A percentile compares a stretch with the other conserved stretches of the same genome.
Evolutionary conservation across 1,284 basidiomycete genomes (phyloP).

Genomic region (Pseudozyma sp.): DNA sequence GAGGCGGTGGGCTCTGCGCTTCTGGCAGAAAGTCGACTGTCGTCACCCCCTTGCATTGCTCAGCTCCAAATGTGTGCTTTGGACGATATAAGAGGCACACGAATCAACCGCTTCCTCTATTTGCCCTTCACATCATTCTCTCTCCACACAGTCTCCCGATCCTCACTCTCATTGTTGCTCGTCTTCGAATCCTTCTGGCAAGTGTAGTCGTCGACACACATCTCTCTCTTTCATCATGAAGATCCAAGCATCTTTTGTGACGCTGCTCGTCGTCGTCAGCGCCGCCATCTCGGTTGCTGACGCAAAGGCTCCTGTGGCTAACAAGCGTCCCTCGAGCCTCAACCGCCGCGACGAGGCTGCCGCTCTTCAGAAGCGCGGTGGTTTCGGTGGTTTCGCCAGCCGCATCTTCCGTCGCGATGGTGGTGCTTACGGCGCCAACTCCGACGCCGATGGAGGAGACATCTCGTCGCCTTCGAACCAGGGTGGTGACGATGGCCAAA

Average conservation of each 20-base stretch:
- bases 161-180: not conserved
- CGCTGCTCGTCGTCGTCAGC: constrained; percentile 42
- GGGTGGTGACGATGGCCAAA: not conserved
- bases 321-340: constrained; percentile 44
- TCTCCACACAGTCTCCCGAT: constrained; percentile 5
- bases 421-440: constrained; percentile 13
- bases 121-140: not conserved
- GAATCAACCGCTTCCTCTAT: not conserved
- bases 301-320: constrained; percentile 22
- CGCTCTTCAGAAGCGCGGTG: constrained; percentile 29
- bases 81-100: constrained; percentile 13
- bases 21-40: constrained; percentile 1
- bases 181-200: constrained; percentile 31
- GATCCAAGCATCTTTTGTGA: constrained; percentile 45
- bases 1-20: constrained; percentile 13
- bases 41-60: not conserved
- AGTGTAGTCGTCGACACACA: constrained; percentile 15
- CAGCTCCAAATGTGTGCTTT: not conserved
- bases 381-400: constrained; percentile 25
- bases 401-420: constrained; percentile 30
- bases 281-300: constrained; percentile 51
- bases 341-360: constrained; percentile 30
- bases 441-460: constrained; percentile 9
- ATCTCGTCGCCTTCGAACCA: constrained; percentile 3
- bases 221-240: constrained; percentile 25